Conservation (phyloP, 225 moss, liverwort and hornwort genomes). For the Pleurozium schreberi region DNA sequence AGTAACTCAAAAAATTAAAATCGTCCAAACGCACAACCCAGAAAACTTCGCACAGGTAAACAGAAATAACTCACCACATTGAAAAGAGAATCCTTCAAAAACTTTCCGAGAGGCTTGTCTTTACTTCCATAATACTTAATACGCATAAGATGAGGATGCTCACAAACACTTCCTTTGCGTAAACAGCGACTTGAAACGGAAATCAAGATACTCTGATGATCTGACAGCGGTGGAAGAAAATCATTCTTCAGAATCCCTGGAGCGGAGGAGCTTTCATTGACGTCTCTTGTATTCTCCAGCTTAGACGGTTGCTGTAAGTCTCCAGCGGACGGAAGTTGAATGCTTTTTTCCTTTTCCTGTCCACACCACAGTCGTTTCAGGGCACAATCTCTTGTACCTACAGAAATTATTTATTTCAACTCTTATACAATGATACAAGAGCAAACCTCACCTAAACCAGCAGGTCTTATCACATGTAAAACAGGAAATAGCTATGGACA, state of each 20-base stretch:
- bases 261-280: not conserved
- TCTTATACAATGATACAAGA: not conserved
- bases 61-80: constrained; percentile 40
- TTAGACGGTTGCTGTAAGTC: not conserved
- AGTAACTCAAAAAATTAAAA: not conserved
- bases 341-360: constrained; percentile 9
- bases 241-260: constrained; percentile 41
- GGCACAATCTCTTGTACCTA: not conserved
- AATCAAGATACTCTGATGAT: constrained; percentile 77
- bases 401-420: not conserved
- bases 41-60: not conserved
- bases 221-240: constrained; percentile 59
- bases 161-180: constrained; percentile 60
- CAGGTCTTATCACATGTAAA: not conserved
- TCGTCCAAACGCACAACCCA: not conserved
- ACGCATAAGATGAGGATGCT: constrained; percentile 66
- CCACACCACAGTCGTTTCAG: constrained; percentile 1
- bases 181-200: constrained; percentile 73
- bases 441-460: not conserved
- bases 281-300: constrained; percentile 8
- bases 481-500: not conserved
- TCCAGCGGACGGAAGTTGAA: not conserved
- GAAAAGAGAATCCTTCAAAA: constrained; percentile 69
- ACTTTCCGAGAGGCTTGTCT: constrained; percentile 81
- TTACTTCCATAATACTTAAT: constrained; percentile 64